Evolutionary conservation across 257 asterid species (phyloP).

Genomic region (Gentiana straminea): DNA sequence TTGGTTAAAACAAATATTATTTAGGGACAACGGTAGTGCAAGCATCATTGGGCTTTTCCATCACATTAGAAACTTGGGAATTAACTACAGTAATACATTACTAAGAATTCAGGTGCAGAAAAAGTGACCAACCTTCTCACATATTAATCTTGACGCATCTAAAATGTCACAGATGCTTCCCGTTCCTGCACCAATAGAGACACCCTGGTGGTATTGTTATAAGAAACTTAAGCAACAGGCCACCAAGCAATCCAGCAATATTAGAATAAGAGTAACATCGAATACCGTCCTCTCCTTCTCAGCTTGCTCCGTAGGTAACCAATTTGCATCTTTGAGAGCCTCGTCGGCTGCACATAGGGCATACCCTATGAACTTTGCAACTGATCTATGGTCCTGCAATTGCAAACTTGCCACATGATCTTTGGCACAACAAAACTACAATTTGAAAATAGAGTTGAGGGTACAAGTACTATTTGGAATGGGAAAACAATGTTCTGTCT

Average conservation of each 20-base stretch:
- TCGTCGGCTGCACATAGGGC: conserved; percentile 93
- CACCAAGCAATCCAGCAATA: conserved; percentile 7
- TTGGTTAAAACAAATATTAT: too few relatives aligned
- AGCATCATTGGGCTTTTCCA: too few relatives aligned
- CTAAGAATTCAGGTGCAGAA: not conserved
- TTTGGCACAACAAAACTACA: too few relatives aligned
- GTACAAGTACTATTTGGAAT: too few relatives aligned
- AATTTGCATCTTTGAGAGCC: conserved; percentile 91
- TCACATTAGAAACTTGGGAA: too few relatives aligned
- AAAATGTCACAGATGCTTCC: conserved; percentile 84
- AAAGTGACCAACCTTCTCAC: conserved; percentile 57
- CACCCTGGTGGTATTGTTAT: conserved; percentile 65
- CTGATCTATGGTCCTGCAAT: conserved; percentile 75
- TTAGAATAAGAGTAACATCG: conserved; percentile 10
- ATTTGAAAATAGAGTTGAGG: too few relatives aligned
- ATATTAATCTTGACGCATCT: conserved; percentile 81
- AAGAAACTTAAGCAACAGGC: conserved; percentile 3
- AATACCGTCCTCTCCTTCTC: conserved; percentile 90
- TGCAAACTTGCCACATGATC: not conserved
- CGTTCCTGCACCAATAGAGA: conserved; percentile 96
- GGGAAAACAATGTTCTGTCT: too few relatives aligned
- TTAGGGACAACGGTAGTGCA: too few relatives aligned
- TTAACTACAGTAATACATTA: too few relatives aligned
- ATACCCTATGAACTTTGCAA: conserved; percentile 82
- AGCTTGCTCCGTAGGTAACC: conserved; percentile 58